Percentiles rank a stretch among this genome's conserved stretches.
These are phyloP conservation scores for Colletotrichum eremochloae DNA, from an alignment of 2,329 filamentous ascomycete species.

Conservation along the genomic window DNA sequence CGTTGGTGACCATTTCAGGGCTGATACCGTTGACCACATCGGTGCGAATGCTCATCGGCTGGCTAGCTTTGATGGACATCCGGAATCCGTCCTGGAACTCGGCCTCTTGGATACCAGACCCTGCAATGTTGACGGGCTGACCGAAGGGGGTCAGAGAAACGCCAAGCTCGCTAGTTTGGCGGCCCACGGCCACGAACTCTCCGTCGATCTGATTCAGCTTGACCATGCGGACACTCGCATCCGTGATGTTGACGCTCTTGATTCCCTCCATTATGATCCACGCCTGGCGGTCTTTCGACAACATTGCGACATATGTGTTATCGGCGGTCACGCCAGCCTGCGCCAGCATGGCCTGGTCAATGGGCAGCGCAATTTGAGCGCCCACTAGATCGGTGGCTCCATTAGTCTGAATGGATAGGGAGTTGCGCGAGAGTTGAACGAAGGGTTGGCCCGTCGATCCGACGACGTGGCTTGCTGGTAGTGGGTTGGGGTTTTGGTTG, in stretches of 20 bases:
- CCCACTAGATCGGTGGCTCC: conserved; percentile 44
- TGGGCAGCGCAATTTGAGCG: conserved; percentile 44
- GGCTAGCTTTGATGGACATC: conserved; percentile 45
- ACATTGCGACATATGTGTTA: conserved; percentile 44
- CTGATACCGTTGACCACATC: conserved; percentile 45
- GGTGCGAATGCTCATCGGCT: conserved; percentile 44
- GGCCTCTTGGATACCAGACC: conserved; percentile 45
- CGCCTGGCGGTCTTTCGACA: conserved; percentile 43
- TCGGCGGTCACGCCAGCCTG: conserved; percentile 44
- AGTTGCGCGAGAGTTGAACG: conserved; percentile 44
- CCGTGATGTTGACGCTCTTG: conserved; percentile 45
- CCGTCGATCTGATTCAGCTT: conserved; percentile 44
- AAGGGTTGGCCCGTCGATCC: conserved; percentile 45
- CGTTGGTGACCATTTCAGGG: conserved; percentile 43
- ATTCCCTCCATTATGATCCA: conserved; percentile 44
- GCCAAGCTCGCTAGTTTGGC: conserved; percentile 43
- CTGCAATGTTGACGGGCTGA: conserved; percentile 41
- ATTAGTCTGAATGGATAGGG: conserved; percentile 44
- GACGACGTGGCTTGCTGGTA: conserved; percentile 44
- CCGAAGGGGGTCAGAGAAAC: conserved; percentile 43
- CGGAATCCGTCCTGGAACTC: conserved; percentile 45
- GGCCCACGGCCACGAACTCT: conserved; percentile 44
- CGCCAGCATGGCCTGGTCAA: conserved; percentile 41
- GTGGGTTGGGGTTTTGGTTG: conserved; percentile 44
- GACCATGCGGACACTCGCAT: conserved; percentile 45